phyloP scores from a whole-genome alignment of 257 asterid species.

The Salvia rosmarinus region DNA sequence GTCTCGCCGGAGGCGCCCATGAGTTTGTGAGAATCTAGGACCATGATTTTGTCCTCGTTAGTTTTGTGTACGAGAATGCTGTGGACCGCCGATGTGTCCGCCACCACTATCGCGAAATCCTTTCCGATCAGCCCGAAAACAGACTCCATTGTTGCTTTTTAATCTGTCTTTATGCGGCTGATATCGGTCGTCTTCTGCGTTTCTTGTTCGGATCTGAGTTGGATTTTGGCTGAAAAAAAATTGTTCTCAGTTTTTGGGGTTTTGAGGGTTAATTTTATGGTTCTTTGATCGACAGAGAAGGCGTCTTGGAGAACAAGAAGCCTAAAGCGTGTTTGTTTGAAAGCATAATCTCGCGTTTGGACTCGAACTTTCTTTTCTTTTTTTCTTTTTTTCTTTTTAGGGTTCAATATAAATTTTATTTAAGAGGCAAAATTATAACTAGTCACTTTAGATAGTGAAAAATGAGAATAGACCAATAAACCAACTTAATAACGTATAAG shows the following conservation, averaged over 20 bases:
- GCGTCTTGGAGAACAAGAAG: slow-evolving; percentile 74
- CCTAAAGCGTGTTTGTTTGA: slow-evolving; percentile 26
- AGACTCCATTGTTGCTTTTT: slow-evolving; percentile 66
- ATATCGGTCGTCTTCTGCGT: slow-evolving; percentile 2
- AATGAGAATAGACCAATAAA: no score
- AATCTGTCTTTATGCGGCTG: neutral
- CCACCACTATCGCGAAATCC: slow-evolving; percentile 84
- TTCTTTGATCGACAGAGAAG: slow-evolving; percentile 24
- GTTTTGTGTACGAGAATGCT: slow-evolving; percentile 96
- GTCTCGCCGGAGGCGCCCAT: slow-evolving; percentile 98
- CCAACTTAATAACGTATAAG: no score
- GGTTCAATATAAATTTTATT: no score
- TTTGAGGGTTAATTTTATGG: slow-evolving; percentile 28
- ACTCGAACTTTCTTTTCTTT: neutral
- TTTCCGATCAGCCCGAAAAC: slow-evolving; percentile 90
- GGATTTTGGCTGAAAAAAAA: neutral
- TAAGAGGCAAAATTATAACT: no score
- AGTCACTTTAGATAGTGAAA: no score
- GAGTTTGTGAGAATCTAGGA: slow-evolving; percentile 90
- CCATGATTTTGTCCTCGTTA: slow-evolving; percentile 92
- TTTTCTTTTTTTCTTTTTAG: neutral
- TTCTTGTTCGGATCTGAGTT: slow-evolving; percentile 38
- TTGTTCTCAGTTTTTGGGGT: slow-evolving; percentile 10
- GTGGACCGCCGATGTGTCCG: slow-evolving; percentile 95
- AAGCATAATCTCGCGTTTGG: neutral